Evolutionary conservation across 768 basidiomycete genomes (phyloP).

Genomic region (Rubroboletus pulcherrimus): DNA sequence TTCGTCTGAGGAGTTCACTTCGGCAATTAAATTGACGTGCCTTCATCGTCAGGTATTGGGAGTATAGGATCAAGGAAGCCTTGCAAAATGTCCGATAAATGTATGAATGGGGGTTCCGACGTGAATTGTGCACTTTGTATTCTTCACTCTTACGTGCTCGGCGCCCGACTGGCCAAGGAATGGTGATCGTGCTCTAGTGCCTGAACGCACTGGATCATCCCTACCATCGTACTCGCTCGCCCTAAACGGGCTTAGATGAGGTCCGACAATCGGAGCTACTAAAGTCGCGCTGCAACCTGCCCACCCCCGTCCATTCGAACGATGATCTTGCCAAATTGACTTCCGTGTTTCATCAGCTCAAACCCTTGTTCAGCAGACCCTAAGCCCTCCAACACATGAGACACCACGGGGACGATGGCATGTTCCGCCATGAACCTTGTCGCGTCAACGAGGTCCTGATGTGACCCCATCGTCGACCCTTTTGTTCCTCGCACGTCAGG

Average conservation of each 20-base stretch:
- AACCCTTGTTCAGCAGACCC: constrained; percentile 67
- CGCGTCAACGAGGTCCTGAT: constrained; percentile 66
- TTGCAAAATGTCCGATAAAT: constrained; percentile 22
- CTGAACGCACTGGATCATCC: background rate
- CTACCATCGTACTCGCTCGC: background rate
- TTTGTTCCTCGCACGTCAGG: constrained; percentile 29
- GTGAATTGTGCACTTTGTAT: constrained; percentile 10
- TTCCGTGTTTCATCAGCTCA: constrained; percentile 55
- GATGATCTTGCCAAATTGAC: constrained; percentile 79
- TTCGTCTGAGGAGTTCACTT: constrained; percentile 9
- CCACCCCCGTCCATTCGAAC: constrained; percentile 38
- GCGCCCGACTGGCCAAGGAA: background rate
- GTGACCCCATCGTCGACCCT: constrained; percentile 87
- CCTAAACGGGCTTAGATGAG: background rate
- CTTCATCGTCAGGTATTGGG: constrained; percentile 61
- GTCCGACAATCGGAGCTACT: constrained; percentile 1
- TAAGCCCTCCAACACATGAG: constrained; percentile 66
- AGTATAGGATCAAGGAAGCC: constrained; percentile 63
- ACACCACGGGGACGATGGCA: constrained; percentile 65
- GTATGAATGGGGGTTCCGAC: constrained; percentile 3
- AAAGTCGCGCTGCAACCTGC: constrained; percentile 27
- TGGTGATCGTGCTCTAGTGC: background rate
- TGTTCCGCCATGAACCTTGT: constrained; percentile 67
- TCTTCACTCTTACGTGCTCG: background rate
- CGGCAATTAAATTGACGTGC: constrained; percentile 25